Evolutionary conservation across 352 stramenopile genomes (phyloP).

Genomic region (Halophytophthora polymorphica): DNA sequence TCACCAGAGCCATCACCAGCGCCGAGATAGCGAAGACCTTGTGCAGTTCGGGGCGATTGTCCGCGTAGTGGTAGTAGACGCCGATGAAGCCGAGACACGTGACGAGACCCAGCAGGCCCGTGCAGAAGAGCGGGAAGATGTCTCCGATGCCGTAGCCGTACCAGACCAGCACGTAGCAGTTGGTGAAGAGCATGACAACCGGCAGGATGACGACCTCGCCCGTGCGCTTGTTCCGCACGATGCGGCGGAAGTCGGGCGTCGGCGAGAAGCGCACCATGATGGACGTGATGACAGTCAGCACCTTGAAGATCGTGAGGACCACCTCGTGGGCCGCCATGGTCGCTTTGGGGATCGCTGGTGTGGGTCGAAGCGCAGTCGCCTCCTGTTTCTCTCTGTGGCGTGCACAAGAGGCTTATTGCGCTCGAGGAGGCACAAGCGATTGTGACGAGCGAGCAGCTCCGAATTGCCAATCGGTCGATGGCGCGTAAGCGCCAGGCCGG

Average conservation of each 20-base stretch:
- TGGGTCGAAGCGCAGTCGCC: too few relatives aligned
- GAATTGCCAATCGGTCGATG: too few relatives aligned
- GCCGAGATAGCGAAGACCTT: conserved; percentile 8
- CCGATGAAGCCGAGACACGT: conserved; percentile 3
- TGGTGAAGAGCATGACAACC: conserved; percentile 4
- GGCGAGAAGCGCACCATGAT: conserved; percentile 27
- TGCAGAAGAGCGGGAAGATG: conserved; percentile 15
- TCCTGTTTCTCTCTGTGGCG: too few relatives aligned
- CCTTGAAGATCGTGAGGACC: conserved; percentile 10
- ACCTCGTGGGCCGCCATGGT: conserved; percentile 6
- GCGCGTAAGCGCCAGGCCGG: too few relatives aligned
- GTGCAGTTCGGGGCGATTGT: conserved; percentile 8
- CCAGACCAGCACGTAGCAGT: conserved; percentile 6
- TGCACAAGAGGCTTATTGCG: too few relatives aligned
- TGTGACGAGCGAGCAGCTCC: too few relatives aligned
- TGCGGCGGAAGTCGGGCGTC: conserved; percentile 21
- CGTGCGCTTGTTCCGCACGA: conserved; percentile 9
- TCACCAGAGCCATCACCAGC: not conserved
- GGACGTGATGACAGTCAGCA: conserved; percentile 25
- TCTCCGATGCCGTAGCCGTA: conserved; percentile 14
- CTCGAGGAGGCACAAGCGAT: too few relatives aligned
- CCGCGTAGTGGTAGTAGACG: conserved; percentile 16
- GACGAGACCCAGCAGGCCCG: conserved; percentile 11
- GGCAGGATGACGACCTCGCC: conserved; percentile 11
- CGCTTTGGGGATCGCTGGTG: too few relatives aligned